Conservation (phyloP, 2,329 filamentous ascomycete species). For the Penicillium sp. region DNA sequence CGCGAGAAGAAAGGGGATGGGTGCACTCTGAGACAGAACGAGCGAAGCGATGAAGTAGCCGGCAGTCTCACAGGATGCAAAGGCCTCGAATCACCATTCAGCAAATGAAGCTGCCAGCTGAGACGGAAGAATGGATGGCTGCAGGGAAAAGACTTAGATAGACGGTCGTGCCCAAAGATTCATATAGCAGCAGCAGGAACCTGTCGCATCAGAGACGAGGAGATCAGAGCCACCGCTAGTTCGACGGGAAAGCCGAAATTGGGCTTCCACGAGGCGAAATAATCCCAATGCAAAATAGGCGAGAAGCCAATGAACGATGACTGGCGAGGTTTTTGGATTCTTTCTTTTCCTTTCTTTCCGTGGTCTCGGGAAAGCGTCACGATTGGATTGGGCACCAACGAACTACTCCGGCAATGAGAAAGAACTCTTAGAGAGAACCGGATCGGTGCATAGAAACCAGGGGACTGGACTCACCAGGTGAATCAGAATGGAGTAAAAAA, state of each 20-base stretch:
- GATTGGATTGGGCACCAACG: constrained; percentile 28
- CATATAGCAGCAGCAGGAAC: constrained; percentile 16
- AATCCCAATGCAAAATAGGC: too few relatives aligned
- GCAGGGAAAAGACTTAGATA: constrained; percentile 25
- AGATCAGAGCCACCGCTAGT: constrained; percentile 13
- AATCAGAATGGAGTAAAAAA: constrained; percentile 19
- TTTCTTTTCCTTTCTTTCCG: constrained; percentile 16
- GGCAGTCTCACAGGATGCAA: constrained; percentile 32
- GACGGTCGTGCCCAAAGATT: constrained; percentile 21
- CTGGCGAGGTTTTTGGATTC: constrained; percentile 25
- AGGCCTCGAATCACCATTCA: constrained; percentile 35
- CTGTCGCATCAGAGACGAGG: constrained; percentile 15
- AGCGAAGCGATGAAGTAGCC: constrained; percentile 36
- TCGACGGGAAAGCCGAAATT: constrained; percentile 9
- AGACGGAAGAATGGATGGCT: constrained; percentile 28
- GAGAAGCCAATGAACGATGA: constrained; percentile 13
- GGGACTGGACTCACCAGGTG: constrained; percentile 17
- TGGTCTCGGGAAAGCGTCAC: constrained; percentile 29
- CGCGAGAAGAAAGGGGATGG: constrained; percentile 21
- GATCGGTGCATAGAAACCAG: constrained; percentile 28
- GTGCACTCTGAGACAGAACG: constrained; percentile 41
- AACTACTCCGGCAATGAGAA: constrained; percentile 39
- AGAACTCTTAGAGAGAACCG: constrained; percentile 24
- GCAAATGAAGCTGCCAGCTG: constrained; percentile 23
- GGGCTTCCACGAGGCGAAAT: constrained; percentile 7